A percentile compares a stretch with the other conserved stretches of the same genome.
Evolutionary conservation across 2,329 filamentous ascomycete species (phyloP).

Genomic region (Neonectria neomacrospora): DNA sequence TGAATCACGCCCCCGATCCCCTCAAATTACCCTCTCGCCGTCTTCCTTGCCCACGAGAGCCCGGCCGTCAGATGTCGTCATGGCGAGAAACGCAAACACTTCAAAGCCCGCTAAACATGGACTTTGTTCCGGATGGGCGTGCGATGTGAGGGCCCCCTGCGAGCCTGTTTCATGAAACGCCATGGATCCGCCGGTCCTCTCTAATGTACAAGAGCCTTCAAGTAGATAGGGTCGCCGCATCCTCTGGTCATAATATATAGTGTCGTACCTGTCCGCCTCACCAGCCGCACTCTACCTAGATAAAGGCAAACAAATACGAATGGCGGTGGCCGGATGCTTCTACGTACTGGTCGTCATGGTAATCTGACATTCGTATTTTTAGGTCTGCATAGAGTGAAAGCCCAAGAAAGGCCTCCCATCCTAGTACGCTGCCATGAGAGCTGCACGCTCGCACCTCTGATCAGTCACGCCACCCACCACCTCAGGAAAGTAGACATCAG

Average conservation of each 20-base stretch:
- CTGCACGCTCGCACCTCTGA: not conserved
- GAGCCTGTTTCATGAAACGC: constrained; percentile 21
- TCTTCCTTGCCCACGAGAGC: not conserved
- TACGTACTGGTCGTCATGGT: not conserved
- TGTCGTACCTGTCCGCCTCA: not conserved
- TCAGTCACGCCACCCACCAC: not conserved
- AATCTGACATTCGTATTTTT: constrained; percentile 10
- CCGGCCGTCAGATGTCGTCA: not conserved
- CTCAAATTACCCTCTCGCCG: constrained; percentile 11
- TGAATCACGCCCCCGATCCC: constrained; percentile 15
- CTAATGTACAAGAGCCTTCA: constrained; percentile 16
- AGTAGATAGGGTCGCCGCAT: constrained; percentile 7
- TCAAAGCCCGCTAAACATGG: constrained; percentile 12
- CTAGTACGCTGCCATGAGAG: not conserved
- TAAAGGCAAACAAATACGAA: constrained; percentile 13
- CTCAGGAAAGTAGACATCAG: not conserved
- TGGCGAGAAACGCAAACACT: not conserved
- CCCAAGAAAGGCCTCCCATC: not conserved
- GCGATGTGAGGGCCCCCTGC: constrained; percentile 7
- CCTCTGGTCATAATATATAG: constrained; percentile 4
- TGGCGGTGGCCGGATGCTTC: not conserved
- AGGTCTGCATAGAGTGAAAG: not conserved
- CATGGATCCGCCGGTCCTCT: constrained; percentile 18
- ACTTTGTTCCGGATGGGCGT: constrained; percentile 10
- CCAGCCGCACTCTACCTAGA: constrained; percentile 14